These are phyloP conservation scores for Nakaseomyces glabratus DNA, from an alignment of 1,139 yeast species.

Conservation along the genomic window DNA sequence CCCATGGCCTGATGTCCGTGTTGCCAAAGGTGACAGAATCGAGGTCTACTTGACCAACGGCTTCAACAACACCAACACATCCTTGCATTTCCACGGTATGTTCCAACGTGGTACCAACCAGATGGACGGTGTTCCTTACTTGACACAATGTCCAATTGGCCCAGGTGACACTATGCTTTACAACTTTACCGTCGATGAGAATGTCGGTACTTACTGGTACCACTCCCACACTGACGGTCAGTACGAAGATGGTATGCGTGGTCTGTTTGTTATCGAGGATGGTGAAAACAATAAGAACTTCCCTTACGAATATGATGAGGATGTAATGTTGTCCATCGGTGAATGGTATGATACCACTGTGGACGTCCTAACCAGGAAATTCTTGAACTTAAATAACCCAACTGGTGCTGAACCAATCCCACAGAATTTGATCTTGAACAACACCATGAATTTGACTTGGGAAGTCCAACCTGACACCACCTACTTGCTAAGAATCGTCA, in stretches of 20 bases:
- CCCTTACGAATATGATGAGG: slow-evolving; percentile 63
- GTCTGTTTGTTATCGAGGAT: slow-evolving; percentile 62
- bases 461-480: slow-evolving; percentile 70
- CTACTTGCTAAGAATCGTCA: slow-evolving; percentile 66
- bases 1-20: slow-evolving; percentile 76
- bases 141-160: slow-evolving; percentile 81
- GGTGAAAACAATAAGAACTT: slow-evolving; percentile 33
- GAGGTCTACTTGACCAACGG: slow-evolving; percentile 61
- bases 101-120: slow-evolving; percentile 64
- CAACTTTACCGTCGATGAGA: slow-evolving; percentile 76
- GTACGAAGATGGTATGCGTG: slow-evolving; percentile 89
- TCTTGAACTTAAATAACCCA: slow-evolving; percentile 71
- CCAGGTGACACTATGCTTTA: slow-evolving; percentile 60
- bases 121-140: slow-evolving; percentile 85
- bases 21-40: slow-evolving; percentile 69
- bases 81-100: slow-evolving; percentile 87
- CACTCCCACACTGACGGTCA: slow-evolving; percentile 83
- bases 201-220: slow-evolving; percentile 89
- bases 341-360: slow-evolving; percentile 80
- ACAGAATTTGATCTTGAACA: slow-evolving; percentile 65
- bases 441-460: slow-evolving; percentile 64
- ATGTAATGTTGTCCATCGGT: slow-evolving; percentile 52
- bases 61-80: slow-evolving; percentile 54
- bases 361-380: slow-evolving; percentile 42
- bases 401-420: slow-evolving; percentile 98